phyloP scores from a whole-genome alignment of 1,284 basidiomycete species.

The Somion occarium region DNA sequence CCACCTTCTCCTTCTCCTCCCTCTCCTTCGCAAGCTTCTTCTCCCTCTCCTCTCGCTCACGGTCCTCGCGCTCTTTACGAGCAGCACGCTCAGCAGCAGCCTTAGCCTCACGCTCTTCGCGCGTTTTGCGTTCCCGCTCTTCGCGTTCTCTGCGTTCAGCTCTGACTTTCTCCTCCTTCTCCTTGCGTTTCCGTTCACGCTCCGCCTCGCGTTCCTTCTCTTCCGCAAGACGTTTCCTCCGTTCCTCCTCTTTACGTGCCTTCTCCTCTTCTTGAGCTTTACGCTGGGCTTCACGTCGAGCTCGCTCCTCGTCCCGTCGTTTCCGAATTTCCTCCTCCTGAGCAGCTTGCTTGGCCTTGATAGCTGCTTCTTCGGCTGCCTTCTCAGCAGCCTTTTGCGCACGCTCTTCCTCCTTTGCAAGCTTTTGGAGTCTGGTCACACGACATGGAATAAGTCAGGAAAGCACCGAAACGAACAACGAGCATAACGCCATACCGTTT shows the following conservation, averaged over 20 bases:
- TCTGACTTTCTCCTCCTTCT: conserved; percentile 62
- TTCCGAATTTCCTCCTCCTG: conserved; percentile 61
- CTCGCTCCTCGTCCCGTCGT: conserved; percentile 70
- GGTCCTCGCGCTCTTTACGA: conserved; percentile 42
- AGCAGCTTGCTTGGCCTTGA: conserved; percentile 61
- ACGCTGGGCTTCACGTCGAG: conserved; percentile 68
- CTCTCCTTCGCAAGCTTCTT: conserved; percentile 40
- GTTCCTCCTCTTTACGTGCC: conserved; percentile 73
- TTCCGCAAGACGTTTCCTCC: conserved; percentile 65
- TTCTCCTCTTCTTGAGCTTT: conserved; percentile 79
- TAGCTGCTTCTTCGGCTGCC: conserved; percentile 74
- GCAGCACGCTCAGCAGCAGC: conserved; percentile 49
- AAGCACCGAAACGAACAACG: background rate
- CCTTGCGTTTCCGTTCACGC: conserved; percentile 54
- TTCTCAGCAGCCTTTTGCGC: conserved; percentile 77
- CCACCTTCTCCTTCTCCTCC: conserved; percentile 59
- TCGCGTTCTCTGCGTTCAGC: conserved; percentile 64
- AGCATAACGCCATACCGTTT: conserved; percentile 54
- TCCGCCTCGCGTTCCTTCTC: conserved; percentile 64
- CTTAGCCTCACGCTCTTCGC: conserved; percentile 53
- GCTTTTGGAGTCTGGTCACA: conserved; percentile 69
- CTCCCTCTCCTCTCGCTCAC: conserved; percentile 61
- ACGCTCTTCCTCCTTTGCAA: conserved; percentile 87
- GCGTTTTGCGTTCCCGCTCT: conserved; percentile 53
- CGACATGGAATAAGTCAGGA: conserved; percentile 6